A percentile compares a stretch with the other conserved stretches of the same genome.
Conservation (phyloP, 805 yeast species). For the Wickerhamomyces chambardii region DNA sequence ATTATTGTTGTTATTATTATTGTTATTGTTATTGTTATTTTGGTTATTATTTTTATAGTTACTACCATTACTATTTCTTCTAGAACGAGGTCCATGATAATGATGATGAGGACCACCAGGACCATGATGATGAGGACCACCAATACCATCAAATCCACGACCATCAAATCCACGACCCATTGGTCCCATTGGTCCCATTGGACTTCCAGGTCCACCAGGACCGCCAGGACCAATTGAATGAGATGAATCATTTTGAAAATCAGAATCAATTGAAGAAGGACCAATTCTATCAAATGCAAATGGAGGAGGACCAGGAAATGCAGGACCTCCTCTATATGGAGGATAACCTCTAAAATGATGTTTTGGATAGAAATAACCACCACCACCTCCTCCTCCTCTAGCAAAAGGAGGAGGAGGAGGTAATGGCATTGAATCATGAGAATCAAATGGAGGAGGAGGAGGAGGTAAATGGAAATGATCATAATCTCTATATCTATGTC, state of each 20-base stretch:
- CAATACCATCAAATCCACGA: too few relatives aligned
- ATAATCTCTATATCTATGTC: neutral
- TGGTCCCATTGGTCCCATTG: too few relatives aligned
- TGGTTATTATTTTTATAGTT: too few relatives aligned
- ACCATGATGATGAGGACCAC: slow-evolving; percentile 3
- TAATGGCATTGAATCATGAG: neutral
- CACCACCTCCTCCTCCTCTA: neutral
- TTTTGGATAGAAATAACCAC: neutral
- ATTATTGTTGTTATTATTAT: too few relatives aligned
- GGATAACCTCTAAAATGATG: slow-evolving; percentile 2
- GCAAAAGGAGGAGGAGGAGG: slow-evolving; percentile 2
- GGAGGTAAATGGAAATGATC: slow-evolving; percentile 3
- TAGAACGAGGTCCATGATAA: slow-evolving; percentile 3
- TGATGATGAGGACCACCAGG: slow-evolving; percentile 3
- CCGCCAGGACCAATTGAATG: neutral
- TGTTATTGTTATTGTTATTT: too few relatives aligned
- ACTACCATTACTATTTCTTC: too few relatives aligned
- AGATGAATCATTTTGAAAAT: too few relatives aligned
- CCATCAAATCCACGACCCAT: neutral
- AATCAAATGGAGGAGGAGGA: slow-evolving; percentile 8
- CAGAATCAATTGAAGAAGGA: neutral
- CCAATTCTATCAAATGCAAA: neutral
- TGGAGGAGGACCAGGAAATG: neutral
- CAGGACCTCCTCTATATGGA: slow-evolving; percentile 3
- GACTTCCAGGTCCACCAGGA: too few relatives aligned